A percentile compares a stretch with the other conserved stretches of the same genome.
Evolutionary conservation across 805 yeast species (phyloP).

Genomic region (Kluyveromyces wickerhamii): DNA sequence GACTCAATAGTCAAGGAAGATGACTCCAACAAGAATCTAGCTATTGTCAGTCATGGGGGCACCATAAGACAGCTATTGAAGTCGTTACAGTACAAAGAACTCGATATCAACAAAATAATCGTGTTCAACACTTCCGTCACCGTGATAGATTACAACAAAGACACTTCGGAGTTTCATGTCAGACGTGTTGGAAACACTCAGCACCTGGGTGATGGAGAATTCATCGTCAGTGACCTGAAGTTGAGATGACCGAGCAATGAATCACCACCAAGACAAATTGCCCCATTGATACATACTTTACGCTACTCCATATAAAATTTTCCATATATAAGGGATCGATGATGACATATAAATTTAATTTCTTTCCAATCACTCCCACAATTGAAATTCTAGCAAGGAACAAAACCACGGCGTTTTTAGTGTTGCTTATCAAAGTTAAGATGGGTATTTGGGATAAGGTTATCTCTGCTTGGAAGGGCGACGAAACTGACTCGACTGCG

Average conservation of each 20-base stretch:
- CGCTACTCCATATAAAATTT: neutral
- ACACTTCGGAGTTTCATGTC: slow-evolving; percentile 36
- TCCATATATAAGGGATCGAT: too few relatives aligned
- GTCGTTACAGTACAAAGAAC: slow-evolving; percentile 39
- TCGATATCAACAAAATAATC: slow-evolving; percentile 36
- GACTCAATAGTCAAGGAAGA: slow-evolving; percentile 34
- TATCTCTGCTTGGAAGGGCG: slow-evolving; percentile 25
- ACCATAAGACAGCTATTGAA: slow-evolving; percentile 55
- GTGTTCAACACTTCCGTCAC: slow-evolving; percentile 76
- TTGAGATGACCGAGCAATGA: slow-evolving; percentile 30
- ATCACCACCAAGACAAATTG: too few relatives aligned
- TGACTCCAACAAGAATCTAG: slow-evolving; percentile 37
- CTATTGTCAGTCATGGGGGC: slow-evolving; percentile 76
- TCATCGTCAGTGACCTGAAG: slow-evolving; percentile 41
- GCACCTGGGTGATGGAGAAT: slow-evolving; percentile 53
- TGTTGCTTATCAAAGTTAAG: too few relatives aligned
- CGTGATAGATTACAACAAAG: slow-evolving; percentile 47
- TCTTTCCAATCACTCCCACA: too few relatives aligned
- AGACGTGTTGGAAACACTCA: slow-evolving; percentile 55
- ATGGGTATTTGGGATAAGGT: slow-evolving; percentile 20
- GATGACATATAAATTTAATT: too few relatives aligned
- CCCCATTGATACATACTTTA: neutral
- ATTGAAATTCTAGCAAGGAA: too few relatives aligned
- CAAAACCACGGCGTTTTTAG: too few relatives aligned
- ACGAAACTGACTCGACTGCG: slow-evolving; percentile 1